These are phyloP conservation scores for Mortierella hygrophila DNA, from an alignment of 192 early-diverging fungal species.

Conservation along the genomic window DNA sequence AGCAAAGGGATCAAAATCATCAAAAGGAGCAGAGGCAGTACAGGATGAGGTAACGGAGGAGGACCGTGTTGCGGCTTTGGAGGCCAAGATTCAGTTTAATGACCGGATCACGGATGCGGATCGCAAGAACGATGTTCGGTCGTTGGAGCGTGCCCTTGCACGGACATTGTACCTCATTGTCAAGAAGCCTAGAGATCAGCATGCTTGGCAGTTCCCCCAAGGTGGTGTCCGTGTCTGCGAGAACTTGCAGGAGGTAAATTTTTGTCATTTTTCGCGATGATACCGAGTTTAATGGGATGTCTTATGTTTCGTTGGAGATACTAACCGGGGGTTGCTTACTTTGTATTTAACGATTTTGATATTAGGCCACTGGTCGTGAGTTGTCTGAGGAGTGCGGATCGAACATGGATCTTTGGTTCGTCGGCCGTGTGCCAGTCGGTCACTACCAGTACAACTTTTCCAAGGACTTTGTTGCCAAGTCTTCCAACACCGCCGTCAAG, in stretches of 20 bases:
- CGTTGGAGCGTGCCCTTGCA: conserved; percentile 82
- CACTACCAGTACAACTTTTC: conserved; percentile 68
- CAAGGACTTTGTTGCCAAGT: conserved; percentile 21
- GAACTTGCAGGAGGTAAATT: conserved; percentile 75
- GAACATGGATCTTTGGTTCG: conserved; percentile 87
- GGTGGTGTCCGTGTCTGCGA: conserved; percentile 73
- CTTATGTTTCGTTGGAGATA: background rate
- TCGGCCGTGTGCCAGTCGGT: conserved; percentile 86
- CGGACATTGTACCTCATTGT: conserved; percentile 87
- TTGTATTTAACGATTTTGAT: background rate
- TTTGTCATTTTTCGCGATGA: background rate
- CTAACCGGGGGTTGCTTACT: background rate
- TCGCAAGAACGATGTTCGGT: conserved; percentile 70
- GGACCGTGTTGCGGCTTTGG: conserved; percentile 54
- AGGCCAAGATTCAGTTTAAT: conserved; percentile 69
- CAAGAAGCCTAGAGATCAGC: conserved; percentile 67
- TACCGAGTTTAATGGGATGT: background rate
- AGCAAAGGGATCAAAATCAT: conserved; percentile 11
- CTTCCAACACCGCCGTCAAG: conserved; percentile 36
- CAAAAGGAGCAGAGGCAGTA: conserved; percentile 13
- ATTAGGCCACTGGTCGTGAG: conserved; percentile 80
- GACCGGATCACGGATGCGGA: conserved; percentile 75
- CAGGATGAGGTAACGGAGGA: conserved; percentile 48
- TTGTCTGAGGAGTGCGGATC: conserved; percentile 79
- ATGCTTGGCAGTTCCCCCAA: conserved; percentile 82